Conservation (phyloP, 1,284 basidiomycete species). For the Phlebopus sp. region DNA sequence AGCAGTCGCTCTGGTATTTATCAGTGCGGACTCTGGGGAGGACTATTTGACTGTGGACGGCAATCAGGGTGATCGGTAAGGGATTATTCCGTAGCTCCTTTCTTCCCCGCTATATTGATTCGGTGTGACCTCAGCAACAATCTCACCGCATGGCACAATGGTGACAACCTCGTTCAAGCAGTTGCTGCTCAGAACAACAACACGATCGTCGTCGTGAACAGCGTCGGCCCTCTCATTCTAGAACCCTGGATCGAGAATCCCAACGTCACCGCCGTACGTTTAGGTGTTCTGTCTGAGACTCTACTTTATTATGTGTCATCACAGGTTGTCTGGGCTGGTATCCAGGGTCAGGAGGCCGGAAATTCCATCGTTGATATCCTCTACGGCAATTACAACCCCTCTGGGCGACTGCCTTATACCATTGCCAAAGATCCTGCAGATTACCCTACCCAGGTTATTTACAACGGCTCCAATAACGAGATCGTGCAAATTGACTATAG, state of each 20-base stretch:
- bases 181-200: constrained; percentile 44
- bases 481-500: constrained; percentile 36
- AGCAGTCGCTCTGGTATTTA: constrained; percentile 38
- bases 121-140: constrained; percentile 38
- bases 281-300: background rate
- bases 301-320: background rate
- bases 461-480: constrained; percentile 18
- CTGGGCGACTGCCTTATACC: constrained; percentile 56
- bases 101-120: too few species aligned
- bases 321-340: constrained; percentile 45
- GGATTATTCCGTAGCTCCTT: too few species aligned
- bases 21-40: constrained; percentile 41
- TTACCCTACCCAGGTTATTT: constrained; percentile 34
- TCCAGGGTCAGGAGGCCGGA: constrained; percentile 62
- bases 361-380: constrained; percentile 39
- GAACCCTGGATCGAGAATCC: constrained; percentile 53
- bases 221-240: constrained; percentile 49
- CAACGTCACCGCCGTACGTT: constrained; percentile 46
- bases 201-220: constrained; percentile 58
- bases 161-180: constrained; percentile 40
- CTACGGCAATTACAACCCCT: constrained; percentile 52
- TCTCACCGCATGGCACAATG: constrained; percentile 56
- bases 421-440: constrained; percentile 45
- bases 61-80: constrained; percentile 34
- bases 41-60: constrained; percentile 53